Evolutionary conservation across 2,329 filamentous ascomycete species (phyloP).

Genomic region (Phialemoniopsis sp.): DNA sequence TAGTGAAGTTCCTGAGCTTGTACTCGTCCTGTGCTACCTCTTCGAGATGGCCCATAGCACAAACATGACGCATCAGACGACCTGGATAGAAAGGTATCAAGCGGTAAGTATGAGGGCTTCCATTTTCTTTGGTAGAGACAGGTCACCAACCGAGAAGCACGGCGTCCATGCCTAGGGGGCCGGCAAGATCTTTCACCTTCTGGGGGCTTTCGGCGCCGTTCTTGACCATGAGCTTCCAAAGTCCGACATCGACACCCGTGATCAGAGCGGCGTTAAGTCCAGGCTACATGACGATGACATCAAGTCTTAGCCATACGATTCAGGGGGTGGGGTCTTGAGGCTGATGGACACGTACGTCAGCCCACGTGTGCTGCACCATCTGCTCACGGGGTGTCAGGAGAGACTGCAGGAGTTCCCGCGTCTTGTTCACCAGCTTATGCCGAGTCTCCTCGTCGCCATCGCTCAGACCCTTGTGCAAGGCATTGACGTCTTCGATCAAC

Average conservation of each 20-base stretch:
- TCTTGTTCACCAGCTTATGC: constrained; percentile 4
- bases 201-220: constrained; percentile 20
- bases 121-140: too few relatives aligned
- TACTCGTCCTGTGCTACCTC: constrained; percentile 27
- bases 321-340: too few relatives aligned
- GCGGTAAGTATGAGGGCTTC: too few relatives aligned
- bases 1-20: constrained; percentile 26
- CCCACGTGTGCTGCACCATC: constrained; percentile 8
- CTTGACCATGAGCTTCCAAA: constrained; percentile 25
- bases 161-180: constrained; percentile 16
- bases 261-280: constrained; percentile 17
- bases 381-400: constrained; percentile 6
- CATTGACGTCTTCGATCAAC: too few relatives aligned
- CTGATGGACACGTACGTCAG: constrained; percentile 3
- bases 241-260: constrained; percentile 21
- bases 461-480: too few relatives aligned
- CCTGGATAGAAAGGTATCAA: background rate
- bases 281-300: constrained; percentile 14
- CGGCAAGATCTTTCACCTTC: constrained; percentile 22
- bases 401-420: constrained; percentile 3
- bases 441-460: constrained; percentile 6
- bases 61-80: constrained; percentile 26
- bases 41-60: constrained; percentile 28
- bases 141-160: constrained; percentile 15
- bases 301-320: too few relatives aligned